Base-by-base conservation (phyloP, 768 basidiomycete genomes). In the Boletus reticulatus region DNA sequence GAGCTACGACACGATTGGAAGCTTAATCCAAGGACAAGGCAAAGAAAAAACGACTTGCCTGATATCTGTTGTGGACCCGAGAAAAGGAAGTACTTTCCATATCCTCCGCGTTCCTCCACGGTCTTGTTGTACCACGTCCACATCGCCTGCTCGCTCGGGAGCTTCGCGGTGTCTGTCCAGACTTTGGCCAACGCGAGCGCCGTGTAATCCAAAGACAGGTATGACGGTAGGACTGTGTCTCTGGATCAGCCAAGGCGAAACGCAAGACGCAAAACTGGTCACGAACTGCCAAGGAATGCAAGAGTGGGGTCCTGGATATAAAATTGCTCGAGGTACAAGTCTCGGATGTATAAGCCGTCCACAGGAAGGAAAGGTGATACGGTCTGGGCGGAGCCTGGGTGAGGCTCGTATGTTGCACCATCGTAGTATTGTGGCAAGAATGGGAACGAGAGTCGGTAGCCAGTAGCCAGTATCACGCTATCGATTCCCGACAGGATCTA, bases 361-460 rank as follows among this genome's bases (percentile, higher is more conserved):
- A 53, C 31, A 3, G 62, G 50, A 6, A 63, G 38, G 36, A 63
- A 63, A 5, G 53, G 48, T 13, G 54, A 45, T 5, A 60, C 45
- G 4, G 39, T 39, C 14, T 31, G 0, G 12, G 45, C 31, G 4
- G 49, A 48, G 1, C 50, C 45, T n/a, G 32, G 34, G 3, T 46
- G 46, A 14, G 53, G 49, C 3, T 29, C 39, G 5, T 48, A 50
- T 2, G 52, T 24, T 17, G 53, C 51, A 16, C 17, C 46, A 4
- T 63, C 62, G 34, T 63, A 63, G 36, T 60, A 60, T 32, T 56
- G 62, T 8, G 58, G 24, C 36, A 57, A 45, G 51, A 64, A 64
- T 27, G 62, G 62, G 13, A 37, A 63, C 13, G 62, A 57, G n/a
- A 55, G 50, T 20, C 51, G 44, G 48, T 43, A 60, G 1, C 53